These are phyloP conservation scores for Lasiodiplodia hormozganensis DNA, from an alignment of 2,329 filamentous ascomycete species.

Conservation along the genomic window DNA sequence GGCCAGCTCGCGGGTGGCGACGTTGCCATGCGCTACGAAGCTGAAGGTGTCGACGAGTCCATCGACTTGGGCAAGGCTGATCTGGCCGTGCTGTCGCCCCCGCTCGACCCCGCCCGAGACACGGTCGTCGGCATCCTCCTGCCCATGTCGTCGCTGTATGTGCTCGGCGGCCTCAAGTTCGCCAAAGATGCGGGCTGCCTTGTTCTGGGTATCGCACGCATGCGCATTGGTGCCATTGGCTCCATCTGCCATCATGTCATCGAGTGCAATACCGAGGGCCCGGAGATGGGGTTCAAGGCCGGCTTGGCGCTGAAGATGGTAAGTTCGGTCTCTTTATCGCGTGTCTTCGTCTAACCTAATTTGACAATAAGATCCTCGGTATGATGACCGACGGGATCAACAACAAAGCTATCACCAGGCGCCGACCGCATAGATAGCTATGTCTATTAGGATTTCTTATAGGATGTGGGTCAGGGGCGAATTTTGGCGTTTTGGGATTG, in stretches of 20 bases:
- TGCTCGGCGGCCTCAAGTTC: constrained; percentile 17
- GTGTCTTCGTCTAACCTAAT: not conserved
- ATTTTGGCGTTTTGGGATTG: not conserved
- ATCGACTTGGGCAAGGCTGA: constrained; percentile 8
- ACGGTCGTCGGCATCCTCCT: constrained; percentile 19
- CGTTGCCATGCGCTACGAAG: constrained; percentile 10
- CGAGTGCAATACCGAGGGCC: constrained; percentile 26
- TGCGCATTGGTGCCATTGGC: constrained; percentile 17
- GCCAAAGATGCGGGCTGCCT: constrained; percentile 3
- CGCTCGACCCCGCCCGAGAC: constrained; percentile 6
- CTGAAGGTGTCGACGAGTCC: constrained; percentile 23
- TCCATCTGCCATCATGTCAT: constrained; percentile 40
- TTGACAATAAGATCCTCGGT: constrained; percentile 11
- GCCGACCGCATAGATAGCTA: not conserved
- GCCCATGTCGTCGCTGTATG: constrained; percentile 14
- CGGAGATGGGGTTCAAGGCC: constrained; percentile 21
- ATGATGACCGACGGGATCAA: constrained; percentile 19
- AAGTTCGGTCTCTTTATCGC: not conserved
- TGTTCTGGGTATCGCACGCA: constrained; percentile 6
- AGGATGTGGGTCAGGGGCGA: not conserved
- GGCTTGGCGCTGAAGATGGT: constrained; percentile 21
- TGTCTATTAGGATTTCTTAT: not conserved
- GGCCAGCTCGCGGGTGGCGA: constrained; percentile 16
- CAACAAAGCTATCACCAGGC: constrained; percentile 1
- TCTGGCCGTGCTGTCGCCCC: constrained; percentile 14